Conservation (phyloP, 176 grass and related monocot species). For the Saccharum officinarum region DNA sequence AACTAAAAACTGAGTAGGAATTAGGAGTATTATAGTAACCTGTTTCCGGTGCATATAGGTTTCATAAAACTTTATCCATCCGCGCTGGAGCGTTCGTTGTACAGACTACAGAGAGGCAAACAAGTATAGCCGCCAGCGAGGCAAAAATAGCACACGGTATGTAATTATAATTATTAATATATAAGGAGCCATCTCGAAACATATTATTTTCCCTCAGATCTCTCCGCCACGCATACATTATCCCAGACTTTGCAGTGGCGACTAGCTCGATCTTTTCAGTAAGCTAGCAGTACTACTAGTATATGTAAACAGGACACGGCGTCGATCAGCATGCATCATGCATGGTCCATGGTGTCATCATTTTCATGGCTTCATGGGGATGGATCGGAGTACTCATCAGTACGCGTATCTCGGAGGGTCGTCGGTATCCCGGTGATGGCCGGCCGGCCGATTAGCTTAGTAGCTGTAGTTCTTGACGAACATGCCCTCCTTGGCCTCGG, state of each 20-base stretch:
- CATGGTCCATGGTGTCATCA: neutral
- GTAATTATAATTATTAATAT: neutral
- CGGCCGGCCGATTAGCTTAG: neutral
- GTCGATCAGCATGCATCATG: neutral
- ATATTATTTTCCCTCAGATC: neutral
- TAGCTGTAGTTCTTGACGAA: constrained; percentile 81
- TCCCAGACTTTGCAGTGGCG: neutral
- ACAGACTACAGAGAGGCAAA: too few relatives aligned
- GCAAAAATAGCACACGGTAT: neutral
- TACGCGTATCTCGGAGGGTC: neutral
- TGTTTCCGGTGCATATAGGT: too few relatives aligned
- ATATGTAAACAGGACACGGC: neutral
- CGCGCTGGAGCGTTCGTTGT: too few relatives aligned
- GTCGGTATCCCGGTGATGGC: neutral
- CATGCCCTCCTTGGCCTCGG: constrained; percentile 72
- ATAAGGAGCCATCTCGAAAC: neutral
- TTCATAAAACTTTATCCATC: too few relatives aligned
- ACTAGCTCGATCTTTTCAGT: neutral
- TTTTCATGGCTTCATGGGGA: neutral
- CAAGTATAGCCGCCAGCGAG: too few relatives aligned
- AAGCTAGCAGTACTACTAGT: neutral
- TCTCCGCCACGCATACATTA: neutral
- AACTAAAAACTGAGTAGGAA: too few relatives aligned
- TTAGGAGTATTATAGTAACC: too few relatives aligned
- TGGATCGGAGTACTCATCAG: neutral